Base-by-base conservation (phyloP, 139 green algal species). In the Closterium sp. region DNA sequence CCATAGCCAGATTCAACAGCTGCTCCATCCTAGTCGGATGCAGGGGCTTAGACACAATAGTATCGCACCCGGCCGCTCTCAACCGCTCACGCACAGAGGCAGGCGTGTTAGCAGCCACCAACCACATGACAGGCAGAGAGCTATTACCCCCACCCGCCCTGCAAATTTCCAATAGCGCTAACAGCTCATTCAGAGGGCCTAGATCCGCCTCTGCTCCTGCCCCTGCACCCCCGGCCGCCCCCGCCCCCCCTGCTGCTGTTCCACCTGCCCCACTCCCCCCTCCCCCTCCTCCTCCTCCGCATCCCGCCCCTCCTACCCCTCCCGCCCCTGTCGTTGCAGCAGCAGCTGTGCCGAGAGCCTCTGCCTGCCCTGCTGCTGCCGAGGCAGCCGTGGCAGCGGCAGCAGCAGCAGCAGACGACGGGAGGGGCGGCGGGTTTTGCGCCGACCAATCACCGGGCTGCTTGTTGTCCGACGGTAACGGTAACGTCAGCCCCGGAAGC, bases 21-120 rank as follows among this genome's bases (percentile, higher is more conserved):
- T 73, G 90, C 86, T 89, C 90, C 90, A 93, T 93, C 5, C 90
- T 88, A 24, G 90, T 91, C 1, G 90, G 86, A 91, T 91, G 45
- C 32, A 93, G 90, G 29, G 90, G 90, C 90, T 93, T 93, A 2
- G 42, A 86, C 19, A 89, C 90, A 24, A 93, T 84, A 79, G 90
- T 87, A 27, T 34, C 88, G 31, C 90, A 93, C 24, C 90, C 90
- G 9, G 90, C 62, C 21, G 29, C 34, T 28, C 79, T 73, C n/a
- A 93, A 87, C n/a, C n/a, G 21, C 62, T 89, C 34, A 9, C 90
- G 50, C 90, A 84, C 62, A 29, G 32, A 31, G 19, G 90, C 85
- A 24, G 90, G 86, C 21, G 90, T 93, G 85, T 93, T 93, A 9
- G 86, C 86, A 28, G 86, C 90, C 4, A 93, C 90, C 90, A 93